Evolutionary conservation across 2,329 filamentous ascomycete genomes (phyloP).

Genomic region (Capronia coronata): DNA sequence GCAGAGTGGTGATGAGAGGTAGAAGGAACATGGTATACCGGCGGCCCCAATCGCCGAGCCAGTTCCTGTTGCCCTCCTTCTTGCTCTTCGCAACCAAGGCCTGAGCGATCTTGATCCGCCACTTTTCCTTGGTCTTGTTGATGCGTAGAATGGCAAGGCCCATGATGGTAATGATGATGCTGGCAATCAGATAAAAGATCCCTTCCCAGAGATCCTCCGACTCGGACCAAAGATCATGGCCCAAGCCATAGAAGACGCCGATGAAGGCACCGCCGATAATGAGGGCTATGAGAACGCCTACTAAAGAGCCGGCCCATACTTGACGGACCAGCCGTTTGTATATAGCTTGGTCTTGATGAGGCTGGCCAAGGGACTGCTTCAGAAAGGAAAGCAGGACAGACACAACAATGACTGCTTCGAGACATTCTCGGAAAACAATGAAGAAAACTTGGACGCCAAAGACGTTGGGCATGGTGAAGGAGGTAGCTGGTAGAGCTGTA

Average conservation of each 20-base stretch:
- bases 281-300: constrained; percentile 59
- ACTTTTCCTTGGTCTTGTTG: constrained; percentile 77
- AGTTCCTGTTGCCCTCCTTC: constrained; percentile 32
- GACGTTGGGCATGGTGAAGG: constrained; percentile 57
- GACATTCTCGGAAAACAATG: constrained; percentile 76
- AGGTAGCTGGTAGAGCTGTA: constrained; percentile 34
- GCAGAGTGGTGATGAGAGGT: constrained; percentile 76
- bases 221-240: constrained; percentile 58
- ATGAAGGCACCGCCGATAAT: constrained; percentile 62
- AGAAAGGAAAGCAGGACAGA: constrained; percentile 80
- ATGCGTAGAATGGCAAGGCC: constrained; percentile 74
- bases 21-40: constrained; percentile 81
- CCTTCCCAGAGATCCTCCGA: constrained; percentile 77
- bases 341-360: constrained; percentile 53
- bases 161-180: constrained; percentile 73
- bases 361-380: constrained; percentile 65
- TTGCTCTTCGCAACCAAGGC: constrained; percentile 55
- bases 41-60: constrained; percentile 52
- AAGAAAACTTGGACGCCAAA: constrained; percentile 82
- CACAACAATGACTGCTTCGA: constrained; percentile 78
- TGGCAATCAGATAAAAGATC: constrained; percentile 66
- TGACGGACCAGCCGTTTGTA: constrained; percentile 64
- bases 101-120: constrained; percentile 70
- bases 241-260: constrained; percentile 64
- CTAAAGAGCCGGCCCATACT: constrained; percentile 63